Base-by-base conservation (phyloP, 1,284 basidiomycete genomes). In the Leccinum pachyderme region DNA sequence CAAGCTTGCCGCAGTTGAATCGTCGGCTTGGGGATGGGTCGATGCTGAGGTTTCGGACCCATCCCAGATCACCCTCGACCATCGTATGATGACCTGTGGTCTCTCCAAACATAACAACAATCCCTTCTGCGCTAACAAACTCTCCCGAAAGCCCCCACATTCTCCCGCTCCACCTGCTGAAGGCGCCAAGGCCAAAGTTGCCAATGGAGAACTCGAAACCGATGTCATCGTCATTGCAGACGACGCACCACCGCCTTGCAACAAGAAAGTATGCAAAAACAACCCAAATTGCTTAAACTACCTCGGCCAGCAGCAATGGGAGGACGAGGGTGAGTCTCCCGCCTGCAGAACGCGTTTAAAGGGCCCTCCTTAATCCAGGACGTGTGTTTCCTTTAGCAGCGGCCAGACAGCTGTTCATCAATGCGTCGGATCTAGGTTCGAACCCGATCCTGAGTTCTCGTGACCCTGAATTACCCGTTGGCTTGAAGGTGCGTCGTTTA, bases 221-320 rank as follows among this genome's bases (percentile, higher is more conserved):
- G 87, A 87, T 63, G 70, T 88, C 43, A 86, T 89, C 51, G 75
- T 87, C 24, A 77, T 89, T 39, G 84, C 85, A 1, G 87, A 89
- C 50, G 82, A 87, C 49, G 86, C 88, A 32, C 70, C 68, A 44
- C 68, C 72, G 1, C 61, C 65, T 15, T 95, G 93, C 66, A 77
- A 71, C 49, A 80, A 79, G 59, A 89, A 82, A 56, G 51, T 58
- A 4, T 97, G 94, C 71, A 86, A 79, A 64, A 72, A 70, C 49
- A 92, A 91, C 65, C 89, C 91, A 6, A 82, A 86, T 55, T 96
- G 94, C 69, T 74, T 93, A 59, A 95, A 95, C 67, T 84, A 92
- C 71, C 72, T 96, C 28, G 92, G 91, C 6, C 89, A 91, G 61
- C 84, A 87, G 27, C 78, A 80, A 59, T 91, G 89, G 89, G 84